phyloP scores from a whole-genome alignment of 1,284 basidiomycete genomes.

The Erythrobasidium hasegawianum region DNA sequence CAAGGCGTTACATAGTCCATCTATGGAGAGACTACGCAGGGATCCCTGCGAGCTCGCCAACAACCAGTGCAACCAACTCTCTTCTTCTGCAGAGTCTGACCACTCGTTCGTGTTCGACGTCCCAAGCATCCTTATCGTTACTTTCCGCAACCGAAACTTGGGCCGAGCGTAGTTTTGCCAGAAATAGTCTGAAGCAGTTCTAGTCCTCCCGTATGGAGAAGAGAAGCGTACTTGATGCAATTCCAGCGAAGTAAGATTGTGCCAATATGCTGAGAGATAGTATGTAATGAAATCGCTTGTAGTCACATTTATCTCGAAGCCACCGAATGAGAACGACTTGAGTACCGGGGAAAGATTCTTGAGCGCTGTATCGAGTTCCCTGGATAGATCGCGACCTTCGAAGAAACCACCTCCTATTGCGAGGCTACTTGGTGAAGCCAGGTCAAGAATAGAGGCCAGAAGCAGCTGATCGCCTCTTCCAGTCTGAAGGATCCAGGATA shows the following conservation, averaged over 20 bases:
- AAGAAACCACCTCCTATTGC: constrained; percentile 27
- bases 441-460: constrained; percentile 9
- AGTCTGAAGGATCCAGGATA: constrained; percentile 16
- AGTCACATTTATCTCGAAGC: constrained; percentile 13
- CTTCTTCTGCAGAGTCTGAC: neutral
- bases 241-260: constrained; percentile 13
- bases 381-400: neutral
- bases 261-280: constrained; percentile 9
- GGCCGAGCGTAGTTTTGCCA: constrained; percentile 22
- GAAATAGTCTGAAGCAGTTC: neutral
- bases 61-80: constrained; percentile 22
- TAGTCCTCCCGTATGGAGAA: neutral
- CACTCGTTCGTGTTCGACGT: neutral
- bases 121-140: neutral
- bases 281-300: constrained; percentile 20
- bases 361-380: neutral
- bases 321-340: constrained; percentile 15
- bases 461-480: constrained; percentile 6
- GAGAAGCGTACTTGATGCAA: constrained; percentile 15
- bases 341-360: constrained; percentile 4
- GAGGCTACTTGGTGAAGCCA: constrained; percentile 7
- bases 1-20: neutral
- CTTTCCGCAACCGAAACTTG: constrained; percentile 8
- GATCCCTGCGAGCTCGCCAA: neutral
- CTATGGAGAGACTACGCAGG: constrained; percentile 2